Conservation (phyloP, 2,329 filamentous ascomycete species). For the Scedosporium apiospermum region DNA sequence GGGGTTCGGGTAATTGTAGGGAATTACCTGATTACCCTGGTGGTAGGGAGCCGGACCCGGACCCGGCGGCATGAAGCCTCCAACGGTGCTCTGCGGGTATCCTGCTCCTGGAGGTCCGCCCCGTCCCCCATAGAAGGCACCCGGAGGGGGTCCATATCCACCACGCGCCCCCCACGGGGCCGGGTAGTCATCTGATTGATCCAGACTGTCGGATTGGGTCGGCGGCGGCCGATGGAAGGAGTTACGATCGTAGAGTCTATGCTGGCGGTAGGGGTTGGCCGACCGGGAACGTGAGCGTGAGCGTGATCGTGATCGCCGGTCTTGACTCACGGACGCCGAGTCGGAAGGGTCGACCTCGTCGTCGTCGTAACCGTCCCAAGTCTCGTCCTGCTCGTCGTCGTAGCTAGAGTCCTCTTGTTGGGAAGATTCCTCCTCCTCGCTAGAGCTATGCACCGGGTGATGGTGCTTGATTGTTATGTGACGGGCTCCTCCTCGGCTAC, state of each 20-base stretch:
- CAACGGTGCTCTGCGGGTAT: conserved; percentile 41
- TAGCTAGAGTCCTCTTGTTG: conserved; percentile 19
- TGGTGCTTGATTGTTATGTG: conserved; percentile 22
- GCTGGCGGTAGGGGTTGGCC: conserved; percentile 12
- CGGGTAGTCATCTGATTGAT: conserved; percentile 54
- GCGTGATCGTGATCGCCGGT: conserved; percentile 15
- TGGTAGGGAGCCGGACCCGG: conserved; percentile 20
- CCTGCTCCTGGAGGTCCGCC: conserved; percentile 16
- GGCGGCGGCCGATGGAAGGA: conserved; percentile 20
- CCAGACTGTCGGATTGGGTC: conserved; percentile 50
- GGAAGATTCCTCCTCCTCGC: conserved; percentile 28
- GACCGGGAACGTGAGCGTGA: conserved; percentile 10
- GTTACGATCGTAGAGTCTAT: not conserved
- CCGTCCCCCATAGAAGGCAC: conserved; percentile 21
- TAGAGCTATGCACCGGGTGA: conserved; percentile 17
- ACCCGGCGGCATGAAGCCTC: conserved; percentile 27
- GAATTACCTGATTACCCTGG: conserved; percentile 30
- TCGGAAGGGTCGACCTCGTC: conserved; percentile 42
- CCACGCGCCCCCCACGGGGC: conserved; percentile 26
- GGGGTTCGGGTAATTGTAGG: not conserved
- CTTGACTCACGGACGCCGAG: conserved; percentile 42
- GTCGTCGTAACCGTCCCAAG: conserved; percentile 19
- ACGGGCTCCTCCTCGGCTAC: conserved; percentile 15
- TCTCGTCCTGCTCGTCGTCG: conserved; percentile 19
- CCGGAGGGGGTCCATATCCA: conserved; percentile 5